These are phyloP conservation scores for Monarda citriodora DNA, from an alignment of 305 asterid species.

Conservation along the genomic window DNA sequence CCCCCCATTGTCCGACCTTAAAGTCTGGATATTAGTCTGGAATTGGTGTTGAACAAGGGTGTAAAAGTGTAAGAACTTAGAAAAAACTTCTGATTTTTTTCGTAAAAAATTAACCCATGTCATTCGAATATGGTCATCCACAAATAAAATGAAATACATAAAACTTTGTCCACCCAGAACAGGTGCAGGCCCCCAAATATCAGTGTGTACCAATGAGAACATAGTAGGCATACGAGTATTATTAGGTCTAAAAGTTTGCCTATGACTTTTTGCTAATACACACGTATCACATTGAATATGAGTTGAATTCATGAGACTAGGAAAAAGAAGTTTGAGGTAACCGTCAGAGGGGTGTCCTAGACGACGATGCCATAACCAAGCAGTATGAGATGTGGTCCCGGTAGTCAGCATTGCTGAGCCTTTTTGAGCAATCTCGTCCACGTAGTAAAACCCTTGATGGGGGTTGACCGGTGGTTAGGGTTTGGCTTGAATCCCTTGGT, in stretches of 20 bases:
- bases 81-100: background rate
- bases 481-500: too few relatives aligned
- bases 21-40: background rate
- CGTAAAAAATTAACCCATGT: slow-evolving; percentile 8
- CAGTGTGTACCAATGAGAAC: slow-evolving; percentile 5
- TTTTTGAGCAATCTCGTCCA: background rate
- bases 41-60: background rate
- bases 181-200: slow-evolving; percentile 14
- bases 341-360: background rate
- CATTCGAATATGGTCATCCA: slow-evolving; percentile 9
- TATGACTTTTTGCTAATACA: background rate
- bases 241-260: background rate
- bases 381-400: background rate
- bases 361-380: slow-evolving; percentile 6
- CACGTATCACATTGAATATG: background rate
- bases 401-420: background rate
- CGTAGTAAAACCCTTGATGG: too few relatives aligned
- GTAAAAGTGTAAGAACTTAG: background rate
- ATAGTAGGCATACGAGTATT: background rate
- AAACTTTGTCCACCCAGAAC: background rate
- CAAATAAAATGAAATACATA: slow-evolving; percentile 2
- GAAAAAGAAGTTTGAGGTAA: background rate
- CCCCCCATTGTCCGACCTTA: background rate
- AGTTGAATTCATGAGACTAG: background rate
- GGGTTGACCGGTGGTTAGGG: too few relatives aligned